phyloP scores from a whole-genome alignment of 352 stramenopile genomes.

The Globisporangium carolinianum region DNA sequence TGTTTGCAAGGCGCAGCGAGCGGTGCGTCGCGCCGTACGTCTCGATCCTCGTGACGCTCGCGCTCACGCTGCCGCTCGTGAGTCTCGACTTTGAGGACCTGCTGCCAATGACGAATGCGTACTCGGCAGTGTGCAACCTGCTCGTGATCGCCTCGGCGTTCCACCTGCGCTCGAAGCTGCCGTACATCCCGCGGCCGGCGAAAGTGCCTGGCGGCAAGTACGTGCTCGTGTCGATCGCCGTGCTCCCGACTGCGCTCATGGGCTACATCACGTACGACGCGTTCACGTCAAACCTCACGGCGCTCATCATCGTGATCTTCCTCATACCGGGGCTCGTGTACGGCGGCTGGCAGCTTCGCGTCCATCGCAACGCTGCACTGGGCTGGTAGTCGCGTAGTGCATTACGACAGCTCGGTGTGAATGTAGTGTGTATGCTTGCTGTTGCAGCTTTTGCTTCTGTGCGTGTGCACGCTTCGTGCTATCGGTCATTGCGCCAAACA shows the following conservation, averaged over 20 bases:
- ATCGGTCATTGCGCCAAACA: too few relatives aligned
- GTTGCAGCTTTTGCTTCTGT: too few relatives aligned
- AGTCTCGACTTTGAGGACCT: slow-evolving; percentile 62
- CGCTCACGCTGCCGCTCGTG: slow-evolving; percentile 34
- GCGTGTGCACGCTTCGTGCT: too few relatives aligned
- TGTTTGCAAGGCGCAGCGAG: slow-evolving; percentile 51
- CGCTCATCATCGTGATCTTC: slow-evolving; percentile 24
- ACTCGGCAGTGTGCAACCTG: slow-evolving; percentile 78
- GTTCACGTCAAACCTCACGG: slow-evolving; percentile 20
- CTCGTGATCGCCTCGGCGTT: slow-evolving; percentile 89
- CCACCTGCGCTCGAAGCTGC: slow-evolving; percentile 67
- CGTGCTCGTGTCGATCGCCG: slow-evolving; percentile 24
- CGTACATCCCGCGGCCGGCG: slow-evolving; percentile 62
- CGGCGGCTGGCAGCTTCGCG: slow-evolving; percentile 8
- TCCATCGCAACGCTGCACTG: slow-evolving; percentile 8
- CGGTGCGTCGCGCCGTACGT: slow-evolving; percentile 31
- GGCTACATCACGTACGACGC: slow-evolving; percentile 46
- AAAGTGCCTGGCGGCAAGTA: slow-evolving; percentile 38
- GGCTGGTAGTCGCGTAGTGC: slow-evolving; percentile 6
- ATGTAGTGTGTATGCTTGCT: too few relatives aligned
- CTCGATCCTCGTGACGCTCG: slow-evolving; percentile 25
- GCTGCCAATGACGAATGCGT: slow-evolving; percentile 87
- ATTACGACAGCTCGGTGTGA: too few relatives aligned
- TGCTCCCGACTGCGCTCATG: slow-evolving; percentile 35
- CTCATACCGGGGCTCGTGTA: slow-evolving; percentile 29